phyloP scores from a whole-genome alignment of 768 basidiomycete species.

The Tylopilus sp. region DNA sequence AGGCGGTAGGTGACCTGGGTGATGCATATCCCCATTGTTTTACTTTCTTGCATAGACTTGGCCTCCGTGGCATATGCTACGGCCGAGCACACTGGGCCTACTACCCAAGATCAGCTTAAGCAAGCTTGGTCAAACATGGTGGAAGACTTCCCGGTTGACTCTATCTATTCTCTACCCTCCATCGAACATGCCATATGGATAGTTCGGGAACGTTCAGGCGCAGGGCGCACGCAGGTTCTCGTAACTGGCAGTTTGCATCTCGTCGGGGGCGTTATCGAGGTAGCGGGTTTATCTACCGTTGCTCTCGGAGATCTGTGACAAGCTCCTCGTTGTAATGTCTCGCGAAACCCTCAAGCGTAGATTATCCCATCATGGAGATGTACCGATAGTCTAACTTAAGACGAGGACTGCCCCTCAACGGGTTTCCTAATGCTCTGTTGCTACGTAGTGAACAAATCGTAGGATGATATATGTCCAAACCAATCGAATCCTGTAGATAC shows the following conservation, averaged over 20 bases:
- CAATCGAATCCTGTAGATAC: background rate
- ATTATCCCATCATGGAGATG: constrained; percentile 3
- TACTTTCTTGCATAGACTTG: constrained; percentile 53
- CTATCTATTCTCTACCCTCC: constrained; percentile 78
- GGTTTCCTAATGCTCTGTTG: background rate
- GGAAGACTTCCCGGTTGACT: constrained; percentile 55
- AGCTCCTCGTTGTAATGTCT: background rate
- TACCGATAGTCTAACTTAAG: constrained; percentile 7
- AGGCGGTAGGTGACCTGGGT: constrained; percentile 57
- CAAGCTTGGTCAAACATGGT: constrained; percentile 66
- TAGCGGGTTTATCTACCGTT: constrained; percentile 71
- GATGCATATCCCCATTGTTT: background rate
- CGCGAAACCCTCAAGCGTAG: background rate
- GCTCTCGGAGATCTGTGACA: constrained; percentile 46
- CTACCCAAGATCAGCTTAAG: constrained; percentile 73
- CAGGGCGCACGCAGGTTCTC: constrained; percentile 53
- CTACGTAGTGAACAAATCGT: background rate
- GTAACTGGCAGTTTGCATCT: constrained; percentile 93
- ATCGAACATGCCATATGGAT: constrained; percentile 84
- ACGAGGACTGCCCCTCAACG: background rate
- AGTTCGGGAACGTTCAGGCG: constrained; percentile 44
- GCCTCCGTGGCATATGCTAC: constrained; percentile 63
- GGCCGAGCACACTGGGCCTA: constrained; percentile 60
- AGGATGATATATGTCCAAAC: background rate
- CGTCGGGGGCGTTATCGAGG: constrained; percentile 91